Base-by-base conservation (phyloP, 2,329 filamentous ascomycete genomes). In the Xylaria sp. region DNA sequence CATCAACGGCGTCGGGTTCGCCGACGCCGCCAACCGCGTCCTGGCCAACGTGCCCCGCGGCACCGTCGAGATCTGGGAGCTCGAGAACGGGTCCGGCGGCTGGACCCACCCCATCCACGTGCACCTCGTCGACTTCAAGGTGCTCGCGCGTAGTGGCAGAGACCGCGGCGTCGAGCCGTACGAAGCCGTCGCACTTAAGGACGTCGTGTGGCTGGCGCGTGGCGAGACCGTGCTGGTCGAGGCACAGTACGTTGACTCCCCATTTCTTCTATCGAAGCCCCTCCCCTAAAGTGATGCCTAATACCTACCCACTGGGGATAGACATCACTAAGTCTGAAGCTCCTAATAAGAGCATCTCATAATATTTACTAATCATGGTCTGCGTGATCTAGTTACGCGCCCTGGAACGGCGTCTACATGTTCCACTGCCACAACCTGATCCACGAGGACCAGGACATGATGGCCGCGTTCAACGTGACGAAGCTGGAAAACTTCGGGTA, bases 41-140 rank as follows among this genome's bases (percentile, higher is more conserved):
- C 70, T 82, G 1, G 78, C 78, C 44, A 75, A 73, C 4, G 76
- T 77, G 1, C 70, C 72, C 2, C 75, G 74, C 42, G 78, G 78
- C 42, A 74, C 73, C 4, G 72, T 77, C 5, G 75, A 82, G 67
- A 70, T 77, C 44, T 82, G 78, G 78, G 72, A 77, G 63, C 69
- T 82, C 5, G 71, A 74, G 54, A 83, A 85, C 65, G 71, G 68
- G 21, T 73, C 72, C 13, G 80, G 77, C 16, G 77, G 75, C 21
- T 80, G 78, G 66, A 74, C 76, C 2, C 82, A 85, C 60, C 82
- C 81, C 1, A 70, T 79, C 26, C 83, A 86, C 65, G 77, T 85
- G 44, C 83, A 86, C 62, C 72, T 85, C 1, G 77, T 86, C 44
- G 82, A 85, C 61, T 81, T 86, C 67, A 76, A 79, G 50, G 72